phyloP scores from a whole-genome alignment of 164 flowering plant species.

The Nymphaea colorata region DNA sequence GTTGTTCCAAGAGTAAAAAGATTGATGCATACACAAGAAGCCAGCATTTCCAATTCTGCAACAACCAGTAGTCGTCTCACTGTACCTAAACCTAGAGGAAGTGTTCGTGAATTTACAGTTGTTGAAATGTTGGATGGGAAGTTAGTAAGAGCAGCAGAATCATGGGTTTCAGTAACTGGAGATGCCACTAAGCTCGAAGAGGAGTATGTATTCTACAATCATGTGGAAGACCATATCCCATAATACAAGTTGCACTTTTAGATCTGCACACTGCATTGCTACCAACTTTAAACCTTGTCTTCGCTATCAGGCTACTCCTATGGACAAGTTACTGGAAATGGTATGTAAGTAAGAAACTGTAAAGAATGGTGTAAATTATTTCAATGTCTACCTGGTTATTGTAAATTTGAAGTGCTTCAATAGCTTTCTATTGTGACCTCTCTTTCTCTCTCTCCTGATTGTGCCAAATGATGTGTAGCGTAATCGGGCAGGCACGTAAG shows the following conservation, averaged over 20 bases:
- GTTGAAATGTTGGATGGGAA: slow-evolving; percentile 49
- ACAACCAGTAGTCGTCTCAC: slow-evolving; percentile 8
- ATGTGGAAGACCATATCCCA: not conserved
- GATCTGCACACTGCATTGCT: no score
- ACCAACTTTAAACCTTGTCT: not conserved
- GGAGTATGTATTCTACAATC: slow-evolving; percentile 34
- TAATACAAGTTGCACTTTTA: not conserved
- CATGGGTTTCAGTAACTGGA: slow-evolving; percentile 68
- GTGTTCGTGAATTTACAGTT: slow-evolving; percentile 51
- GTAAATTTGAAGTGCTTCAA: no score
- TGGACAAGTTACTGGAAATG: not conserved
- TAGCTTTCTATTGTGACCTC: no score
- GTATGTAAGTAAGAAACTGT: not conserved
- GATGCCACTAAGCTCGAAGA: slow-evolving; percentile 30
- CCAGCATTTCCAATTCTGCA: not conserved
- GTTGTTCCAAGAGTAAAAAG: slow-evolving; percentile 64
- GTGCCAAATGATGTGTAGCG: no score
- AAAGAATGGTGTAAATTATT: no score
- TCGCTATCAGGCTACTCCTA: not conserved
- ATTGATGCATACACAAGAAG: not conserved
- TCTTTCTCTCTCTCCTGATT: no score
- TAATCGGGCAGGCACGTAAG: no score
- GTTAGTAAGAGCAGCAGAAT: slow-evolving; percentile 49
- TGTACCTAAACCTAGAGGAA: slow-evolving; percentile 16
- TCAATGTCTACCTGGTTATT: no score